phyloP scores from a whole-genome alignment of 371 early-diverging fungal genomes.

The Rhizopus stolonifer region DNA sequence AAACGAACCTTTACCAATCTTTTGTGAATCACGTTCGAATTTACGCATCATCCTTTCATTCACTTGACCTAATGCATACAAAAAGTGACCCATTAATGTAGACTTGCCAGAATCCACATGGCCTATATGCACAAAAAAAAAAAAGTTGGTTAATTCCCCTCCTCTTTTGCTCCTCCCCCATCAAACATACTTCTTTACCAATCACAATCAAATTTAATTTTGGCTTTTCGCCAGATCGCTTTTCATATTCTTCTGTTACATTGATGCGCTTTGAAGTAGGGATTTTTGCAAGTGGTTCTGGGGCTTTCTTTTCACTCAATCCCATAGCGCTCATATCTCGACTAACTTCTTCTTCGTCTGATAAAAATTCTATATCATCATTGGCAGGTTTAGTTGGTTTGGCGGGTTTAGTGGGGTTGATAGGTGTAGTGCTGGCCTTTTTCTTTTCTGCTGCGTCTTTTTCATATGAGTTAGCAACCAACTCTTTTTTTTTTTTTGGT shows the following conservation, averaged over 20 bases:
- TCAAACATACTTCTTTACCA: slow-evolving; percentile 44
- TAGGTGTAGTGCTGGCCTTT: slow-evolving; percentile 2
- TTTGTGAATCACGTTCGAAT: slow-evolving; percentile 92
- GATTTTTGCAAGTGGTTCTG: slow-evolving; percentile 37
- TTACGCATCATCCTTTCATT: slow-evolving; percentile 87
- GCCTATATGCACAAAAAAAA: too few relatives aligned
- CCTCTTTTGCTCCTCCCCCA: too few relatives aligned
- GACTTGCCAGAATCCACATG: slow-evolving; percentile 99
- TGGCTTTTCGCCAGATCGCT: slow-evolving; percentile 67
- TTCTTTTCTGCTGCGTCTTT: not conserved
- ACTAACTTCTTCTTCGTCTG: slow-evolving; percentile 42
- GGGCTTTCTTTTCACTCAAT: slow-evolving; percentile 22
- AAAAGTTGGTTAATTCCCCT: too few relatives aligned
- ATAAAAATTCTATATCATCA: slow-evolving; percentile 45
- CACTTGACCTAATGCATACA: slow-evolving; percentile 88
- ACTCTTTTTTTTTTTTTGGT: not conserved
- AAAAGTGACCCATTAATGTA: slow-evolving; percentile 97
- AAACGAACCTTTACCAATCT: slow-evolving; percentile 91
- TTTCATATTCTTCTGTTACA: slow-evolving; percentile 73
- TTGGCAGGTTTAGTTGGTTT: slow-evolving; percentile 26
- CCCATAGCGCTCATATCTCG: slow-evolving; percentile 59
- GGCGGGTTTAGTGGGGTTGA: slow-evolving; percentile 5
- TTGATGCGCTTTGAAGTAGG: slow-evolving; percentile 62
- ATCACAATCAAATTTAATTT: slow-evolving; percentile 84
- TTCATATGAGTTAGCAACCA: not conserved